phyloP scores from a whole-genome alignment of 352 stramenopile genomes.

The Blastocystis sp. region DNA sequence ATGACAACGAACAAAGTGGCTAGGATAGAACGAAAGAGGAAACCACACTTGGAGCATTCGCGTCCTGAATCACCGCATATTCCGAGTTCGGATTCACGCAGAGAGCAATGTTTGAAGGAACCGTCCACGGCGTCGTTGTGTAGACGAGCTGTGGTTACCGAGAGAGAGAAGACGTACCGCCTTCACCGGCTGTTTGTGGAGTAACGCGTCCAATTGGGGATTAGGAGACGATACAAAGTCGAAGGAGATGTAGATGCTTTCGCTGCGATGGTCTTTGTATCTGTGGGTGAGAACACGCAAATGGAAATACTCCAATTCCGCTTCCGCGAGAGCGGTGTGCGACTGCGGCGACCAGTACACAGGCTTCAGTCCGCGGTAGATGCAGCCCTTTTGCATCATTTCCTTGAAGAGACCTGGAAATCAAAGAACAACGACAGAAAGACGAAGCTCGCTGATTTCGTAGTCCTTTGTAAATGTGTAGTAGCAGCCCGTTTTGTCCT shows the following conservation, averaged over 20 bases:
- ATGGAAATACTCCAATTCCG: conserved; percentile 86
- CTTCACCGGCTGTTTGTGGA: neutral
- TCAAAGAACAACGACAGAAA: conserved; percentile 59
- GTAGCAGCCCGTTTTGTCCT: neutral
- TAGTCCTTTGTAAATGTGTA: conserved; percentile 66
- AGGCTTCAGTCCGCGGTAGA: conserved; percentile 91
- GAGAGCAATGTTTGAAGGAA: conserved; percentile 90
- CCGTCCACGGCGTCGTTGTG: conserved; percentile 97
- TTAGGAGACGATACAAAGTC: conserved; percentile 60
- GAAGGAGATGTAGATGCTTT: conserved; percentile 84
- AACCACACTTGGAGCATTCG: neutral
- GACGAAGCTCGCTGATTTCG: conserved; percentile 85
- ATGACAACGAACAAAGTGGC: neutral
- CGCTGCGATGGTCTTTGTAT: conserved; percentile 79
- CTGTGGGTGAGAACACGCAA: conserved; percentile 49
- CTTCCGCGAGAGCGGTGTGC: conserved; percentile 87
- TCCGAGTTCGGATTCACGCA: conserved; percentile 82
- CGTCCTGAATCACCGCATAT: conserved; percentile 77
- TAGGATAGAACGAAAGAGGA: neutral
- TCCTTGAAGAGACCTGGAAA: conserved; percentile 71
- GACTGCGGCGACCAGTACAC: conserved; percentile 95
- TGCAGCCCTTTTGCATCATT: conserved; percentile 84
- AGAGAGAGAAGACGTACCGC: neutral
- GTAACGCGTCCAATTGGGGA: neutral
- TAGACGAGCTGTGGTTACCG: conserved; percentile 68